These are phyloP conservation scores for Drechslerella dactyloides DNA, from an alignment of 2,329 filamentous ascomycete species.

Conservation along the genomic window DNA sequence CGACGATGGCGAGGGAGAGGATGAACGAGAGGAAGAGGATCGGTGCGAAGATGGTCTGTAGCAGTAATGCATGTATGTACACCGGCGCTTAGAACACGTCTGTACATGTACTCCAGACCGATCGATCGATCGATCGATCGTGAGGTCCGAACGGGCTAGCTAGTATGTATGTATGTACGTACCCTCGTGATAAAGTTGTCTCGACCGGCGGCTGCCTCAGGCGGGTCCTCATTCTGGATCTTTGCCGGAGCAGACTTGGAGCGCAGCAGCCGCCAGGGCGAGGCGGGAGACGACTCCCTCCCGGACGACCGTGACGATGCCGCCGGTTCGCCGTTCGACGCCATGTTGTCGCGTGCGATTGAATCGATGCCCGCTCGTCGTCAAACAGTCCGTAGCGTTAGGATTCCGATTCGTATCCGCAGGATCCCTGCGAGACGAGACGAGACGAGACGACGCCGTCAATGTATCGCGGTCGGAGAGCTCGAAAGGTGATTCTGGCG, in stretches of 20 bases:
- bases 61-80: not conserved
- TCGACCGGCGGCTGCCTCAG: not conserved
- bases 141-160: no score
- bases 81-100: not conserved
- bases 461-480: no score
- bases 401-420: no score
- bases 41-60: conserved; percentile 43
- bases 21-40: conserved; percentile 48
- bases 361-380: no score
- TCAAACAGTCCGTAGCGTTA: no score
- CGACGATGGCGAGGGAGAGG: conserved; percentile 47
- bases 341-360: no score
- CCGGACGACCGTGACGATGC: conserved; percentile 27
- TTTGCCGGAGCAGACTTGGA: conserved; percentile 43
- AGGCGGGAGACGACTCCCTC: conserved; percentile 28
- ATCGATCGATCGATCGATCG: no score
- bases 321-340: no score
- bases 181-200: conserved; percentile 38
- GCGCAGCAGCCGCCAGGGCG: conserved; percentile 22
- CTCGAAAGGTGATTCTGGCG: no score
- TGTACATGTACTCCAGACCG: no score
- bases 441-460: no score
- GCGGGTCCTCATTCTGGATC: conserved; percentile 17
- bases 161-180: not conserved
- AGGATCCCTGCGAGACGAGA: no score